Evolutionary conservation across 192 early-diverging fungal genomes (phyloP), one percentile per base, ranked within the genome.

Genomic region (Lobosporangium transversale): DNA sequence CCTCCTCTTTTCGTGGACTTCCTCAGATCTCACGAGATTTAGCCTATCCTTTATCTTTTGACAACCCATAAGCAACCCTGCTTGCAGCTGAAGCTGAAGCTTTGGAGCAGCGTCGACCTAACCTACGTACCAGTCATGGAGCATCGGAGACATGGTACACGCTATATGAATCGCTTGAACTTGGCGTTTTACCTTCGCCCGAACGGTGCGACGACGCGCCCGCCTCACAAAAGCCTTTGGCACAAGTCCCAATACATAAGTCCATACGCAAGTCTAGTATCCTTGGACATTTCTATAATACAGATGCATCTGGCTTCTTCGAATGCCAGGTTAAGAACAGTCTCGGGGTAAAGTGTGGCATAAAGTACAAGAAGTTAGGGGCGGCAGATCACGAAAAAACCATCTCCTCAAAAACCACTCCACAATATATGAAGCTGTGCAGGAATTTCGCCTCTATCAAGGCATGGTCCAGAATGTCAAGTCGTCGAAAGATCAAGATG

Each of bases 351-450:
- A n/a, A 6, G 11, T 49, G 47, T 23, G 47, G n/a, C 21, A 8
- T 15, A n/a, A 8, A n/a, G 6, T 49, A 49, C 21, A 15, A 49
- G 7, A 49, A 49, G 47, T 7, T 6, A 23, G 18, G 14, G 47
- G 47, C 17, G 47, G 47, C 14, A 49, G 47, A 23, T 15, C 47
- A 49, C 18, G 21, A 15, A n/a, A n/a, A 23, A 49, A 15, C 21
- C 47, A 49, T n/a, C 6, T 49, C 47, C 14, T 21, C 18, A 23
- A 21, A 8, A 8, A 49, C 5, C 47, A 49, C 20, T n/a, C 21
- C n/a, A n/a, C 8, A 49, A 14, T 49, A n/a, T 49, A 49, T n/a
- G 47, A 49, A 49, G 47, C 47, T n/a, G n/a, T 49, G 11, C 47
- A n/a, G 14, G 47, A 49, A 14, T 49, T 49, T n/a, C n/a, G 8